Conservation (phyloP, 768 basidiomycete species). For the Auricularia heimuer region DNA sequence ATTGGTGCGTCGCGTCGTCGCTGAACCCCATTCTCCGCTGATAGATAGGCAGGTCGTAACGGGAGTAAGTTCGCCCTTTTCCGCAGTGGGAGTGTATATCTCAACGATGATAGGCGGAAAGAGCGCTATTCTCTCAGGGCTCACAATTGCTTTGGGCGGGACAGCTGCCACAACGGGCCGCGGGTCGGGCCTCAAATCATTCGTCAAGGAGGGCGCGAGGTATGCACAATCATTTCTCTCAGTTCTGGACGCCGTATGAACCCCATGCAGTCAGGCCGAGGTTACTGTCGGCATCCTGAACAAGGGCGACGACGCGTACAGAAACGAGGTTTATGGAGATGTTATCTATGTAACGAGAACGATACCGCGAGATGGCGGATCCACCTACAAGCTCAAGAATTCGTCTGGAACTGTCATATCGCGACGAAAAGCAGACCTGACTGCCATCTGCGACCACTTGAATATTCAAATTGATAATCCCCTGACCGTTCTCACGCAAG, state of each 20-base stretch:
- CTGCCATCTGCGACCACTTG: conserved; percentile 91
- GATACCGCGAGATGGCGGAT: conserved; percentile 66
- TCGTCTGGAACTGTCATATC: conserved; percentile 57
- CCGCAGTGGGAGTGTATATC: not conserved
- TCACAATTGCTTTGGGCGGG: conserved; percentile 88
- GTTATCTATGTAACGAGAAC: conserved; percentile 76
- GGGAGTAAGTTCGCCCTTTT: conserved; percentile 54
- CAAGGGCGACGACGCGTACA: conserved; percentile 82
- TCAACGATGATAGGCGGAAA: conserved; percentile 61
- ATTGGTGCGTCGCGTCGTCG: conserved; percentile 47
- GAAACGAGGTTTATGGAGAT: conserved; percentile 74
- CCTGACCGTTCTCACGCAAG: conserved; percentile 87
- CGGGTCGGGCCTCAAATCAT: conserved; percentile 72
- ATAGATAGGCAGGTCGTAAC: conserved; percentile 57
- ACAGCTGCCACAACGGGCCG: conserved; percentile 89
- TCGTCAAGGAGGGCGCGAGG: conserved; percentile 78
- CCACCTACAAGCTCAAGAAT: conserved; percentile 75
- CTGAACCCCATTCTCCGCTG: not conserved
- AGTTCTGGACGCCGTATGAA: too few relatives aligned
- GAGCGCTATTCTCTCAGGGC: conserved; percentile 87
- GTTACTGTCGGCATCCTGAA: conserved; percentile 82
- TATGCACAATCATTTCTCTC: conserved; percentile 25
- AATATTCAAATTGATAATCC: conserved; percentile 96
- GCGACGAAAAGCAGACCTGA: conserved; percentile 73
- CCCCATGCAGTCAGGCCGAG: conserved; percentile 44